phyloP scores from a whole-genome alignment of 192 early-diverging fungal genomes.

The Entophlyctis helioformis region DNA sequence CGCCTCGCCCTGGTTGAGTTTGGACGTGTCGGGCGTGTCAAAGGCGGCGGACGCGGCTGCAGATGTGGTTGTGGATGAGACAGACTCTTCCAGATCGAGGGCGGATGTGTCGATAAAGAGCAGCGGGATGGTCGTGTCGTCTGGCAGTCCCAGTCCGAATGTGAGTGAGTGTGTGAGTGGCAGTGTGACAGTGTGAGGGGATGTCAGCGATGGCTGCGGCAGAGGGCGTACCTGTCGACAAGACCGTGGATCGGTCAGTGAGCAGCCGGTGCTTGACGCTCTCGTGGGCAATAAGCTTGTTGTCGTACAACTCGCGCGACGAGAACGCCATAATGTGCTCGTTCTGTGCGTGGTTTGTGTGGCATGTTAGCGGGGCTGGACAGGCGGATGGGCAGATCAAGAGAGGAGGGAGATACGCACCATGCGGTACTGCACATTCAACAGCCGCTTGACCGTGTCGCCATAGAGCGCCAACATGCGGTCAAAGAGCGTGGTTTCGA shows the following conservation, averaged over 20 bases:
- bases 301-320: conserved; percentile 54
- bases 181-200: too few relatives aligned
- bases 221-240: conserved; percentile 10
- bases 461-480: conserved; percentile 53
- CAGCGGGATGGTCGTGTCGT: conserved; percentile 48
- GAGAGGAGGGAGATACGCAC: too few relatives aligned
- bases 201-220: too few relatives aligned
- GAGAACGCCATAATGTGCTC: conserved; percentile 67
- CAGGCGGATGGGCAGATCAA: too few relatives aligned
- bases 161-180: too few relatives aligned
- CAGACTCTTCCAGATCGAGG: conserved; percentile 4
- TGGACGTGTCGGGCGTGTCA: conserved; percentile 52
- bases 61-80: not conserved
- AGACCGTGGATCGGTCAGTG: conserved; percentile 45
- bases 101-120: conserved; percentile 61
- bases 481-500: conserved; percentile 68
- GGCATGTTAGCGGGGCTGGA: too few relatives aligned
- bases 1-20: conserved; percentile 70
- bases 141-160: too few relatives aligned
- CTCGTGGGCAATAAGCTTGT: conserved; percentile 47
- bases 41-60: not conserved
- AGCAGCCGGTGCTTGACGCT: conserved; percentile 55
- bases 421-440: conserved; percentile 85
- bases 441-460: conserved; percentile 44
- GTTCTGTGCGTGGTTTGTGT: conserved; percentile 27